Percentiles rank a stretch among this genome's conserved stretches.
phyloP scores from a whole-genome alignment of 192 early-diverging fungal genomes.

The Coemansia sp. region DNA sequence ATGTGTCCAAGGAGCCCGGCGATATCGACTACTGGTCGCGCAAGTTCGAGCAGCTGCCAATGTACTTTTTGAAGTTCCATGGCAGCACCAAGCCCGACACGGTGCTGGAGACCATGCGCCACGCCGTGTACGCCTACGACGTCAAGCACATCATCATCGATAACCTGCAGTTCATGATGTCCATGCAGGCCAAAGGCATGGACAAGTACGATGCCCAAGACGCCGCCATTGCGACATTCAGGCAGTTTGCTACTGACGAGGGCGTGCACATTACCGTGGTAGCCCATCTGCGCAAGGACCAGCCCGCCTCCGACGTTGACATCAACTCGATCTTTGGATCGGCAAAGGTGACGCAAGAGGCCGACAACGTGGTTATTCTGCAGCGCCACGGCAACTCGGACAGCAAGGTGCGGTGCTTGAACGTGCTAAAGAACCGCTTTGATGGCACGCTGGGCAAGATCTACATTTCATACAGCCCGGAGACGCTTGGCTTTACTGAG shows the following conservation, averaged over 20 bases:
- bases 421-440: constrained; percentile 70
- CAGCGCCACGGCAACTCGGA: constrained; percentile 52
- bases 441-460: constrained; percentile 65
- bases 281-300: constrained; percentile 69
- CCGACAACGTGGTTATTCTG: constrained; percentile 71
- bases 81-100: constrained; percentile 65
- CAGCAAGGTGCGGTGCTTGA: constrained; percentile 54
- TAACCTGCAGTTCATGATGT: constrained; percentile 76
- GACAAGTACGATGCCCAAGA: constrained; percentile 75
- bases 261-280: constrained; percentile 72
- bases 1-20: constrained; percentile 49
- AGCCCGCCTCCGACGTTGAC: constrained; percentile 56
- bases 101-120: constrained; percentile 64
- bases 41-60: constrained; percentile 67
- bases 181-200: constrained; percentile 58
- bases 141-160: constrained; percentile 71
- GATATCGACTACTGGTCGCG: constrained; percentile 61
- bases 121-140: constrained; percentile 68
- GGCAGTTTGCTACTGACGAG: constrained; percentile 65
- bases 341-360: constrained; percentile 74
- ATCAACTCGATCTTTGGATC: constrained; percentile 71
- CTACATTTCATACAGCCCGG: constrained; percentile 49
- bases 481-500: constrained; percentile 39
- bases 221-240: constrained; percentile 59
- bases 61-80: constrained; percentile 74